A percentile compares a stretch with the other conserved stretches of the same genome.
Conservation (phyloP, 2,329 filamentous ascomycete genomes). For the Fusarium protoensiforme region DNA sequence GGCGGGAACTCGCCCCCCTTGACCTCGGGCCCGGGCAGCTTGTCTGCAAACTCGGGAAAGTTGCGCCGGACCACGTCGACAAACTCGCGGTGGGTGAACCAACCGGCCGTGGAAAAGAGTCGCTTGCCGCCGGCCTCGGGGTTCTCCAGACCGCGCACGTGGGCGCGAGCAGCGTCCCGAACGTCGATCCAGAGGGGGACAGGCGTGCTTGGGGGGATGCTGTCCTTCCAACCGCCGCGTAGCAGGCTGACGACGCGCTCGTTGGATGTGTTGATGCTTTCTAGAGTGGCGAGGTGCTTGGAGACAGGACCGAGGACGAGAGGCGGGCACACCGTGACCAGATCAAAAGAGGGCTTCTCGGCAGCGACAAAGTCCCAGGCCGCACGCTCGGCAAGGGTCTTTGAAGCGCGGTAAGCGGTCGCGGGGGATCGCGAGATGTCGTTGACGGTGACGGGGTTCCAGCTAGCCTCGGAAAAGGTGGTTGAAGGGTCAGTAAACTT, state of each 20-base stretch:
- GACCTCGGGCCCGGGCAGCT: constrained; percentile 57
- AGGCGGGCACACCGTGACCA: constrained; percentile 66
- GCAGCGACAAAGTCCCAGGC: constrained; percentile 63
- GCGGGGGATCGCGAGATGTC: constrained; percentile 53
- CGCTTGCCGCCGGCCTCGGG: constrained; percentile 61
- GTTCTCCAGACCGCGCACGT: constrained; percentile 63
- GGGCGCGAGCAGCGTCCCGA: constrained; percentile 64
- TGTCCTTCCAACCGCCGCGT: constrained; percentile 60
- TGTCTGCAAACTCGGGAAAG: constrained; percentile 62
- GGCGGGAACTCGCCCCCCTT: constrained; percentile 56
- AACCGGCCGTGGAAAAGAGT: constrained; percentile 61
- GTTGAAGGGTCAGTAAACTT: constrained; percentile 51
- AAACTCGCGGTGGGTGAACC: constrained; percentile 59
- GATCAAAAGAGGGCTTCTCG: constrained; percentile 58
- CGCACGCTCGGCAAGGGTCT: constrained; percentile 64
- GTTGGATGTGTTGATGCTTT: constrained; percentile 65
- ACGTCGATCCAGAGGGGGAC: constrained; percentile 66
- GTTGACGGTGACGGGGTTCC: constrained; percentile 64
- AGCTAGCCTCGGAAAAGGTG: constrained; percentile 60
- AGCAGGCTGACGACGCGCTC: constrained; percentile 62
- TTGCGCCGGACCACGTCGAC: constrained; percentile 55
- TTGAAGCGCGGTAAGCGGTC: constrained; percentile 65
- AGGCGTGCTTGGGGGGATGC: constrained; percentile 54
- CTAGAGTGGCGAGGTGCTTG: constrained; percentile 58
- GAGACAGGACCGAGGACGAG: constrained; percentile 65